Base-by-base conservation (phyloP, 2,329 filamentous ascomycete species). In the Neopestalotiopsis sp. region DNA sequence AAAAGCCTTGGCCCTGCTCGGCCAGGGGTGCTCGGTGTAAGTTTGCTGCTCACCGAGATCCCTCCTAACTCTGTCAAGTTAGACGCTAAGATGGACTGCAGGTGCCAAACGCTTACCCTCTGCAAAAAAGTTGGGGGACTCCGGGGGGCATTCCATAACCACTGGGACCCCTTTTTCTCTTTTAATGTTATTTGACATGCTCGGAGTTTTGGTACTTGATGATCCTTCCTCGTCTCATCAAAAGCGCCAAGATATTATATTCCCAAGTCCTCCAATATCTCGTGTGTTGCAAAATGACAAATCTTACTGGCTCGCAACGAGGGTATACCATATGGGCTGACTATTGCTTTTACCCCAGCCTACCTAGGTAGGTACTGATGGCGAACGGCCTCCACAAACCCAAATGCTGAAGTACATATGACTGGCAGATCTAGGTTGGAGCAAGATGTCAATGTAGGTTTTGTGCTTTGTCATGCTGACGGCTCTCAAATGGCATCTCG, bases 21-120 rank as follows among this genome's bases (percentile, higher is more conserved):
- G 45, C 45, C 45, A 53, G 45, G 45, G 45, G 45, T 53, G 45
- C 45, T 53, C 45, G 45, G 45, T 53, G 45, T 53, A 53, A 17
- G 17, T 9, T 9, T 53, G 45, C 45, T 53, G 45, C 45, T 53
- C 6, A 53, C 45, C 45, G 45, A 53, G 45, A 53, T 53, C n/a
- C 17, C 17, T 24, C 5, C 45, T 53, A 53, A 24, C 45, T 53
- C 14, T 10, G n/a, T 53, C 6, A 5, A 20, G 45, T 20, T 53
- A 53, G 45, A 7, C 45, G 6, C 34, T 17, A n/a, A 17, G 45
- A n/a, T 28, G 20, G 9, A 53, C 20, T n/a, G 17, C 45, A 53
- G 17, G 5, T 53, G 24, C 24, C 20, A 20, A 9, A 17, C 3
- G 24, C 24, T 53, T 20, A 53, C n/a, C 20, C 20, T 20, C n/a